Evolutionary conservation across 2,329 filamentous ascomycete species (phyloP).

Genomic region (Sclerotinia borealis): DNA sequence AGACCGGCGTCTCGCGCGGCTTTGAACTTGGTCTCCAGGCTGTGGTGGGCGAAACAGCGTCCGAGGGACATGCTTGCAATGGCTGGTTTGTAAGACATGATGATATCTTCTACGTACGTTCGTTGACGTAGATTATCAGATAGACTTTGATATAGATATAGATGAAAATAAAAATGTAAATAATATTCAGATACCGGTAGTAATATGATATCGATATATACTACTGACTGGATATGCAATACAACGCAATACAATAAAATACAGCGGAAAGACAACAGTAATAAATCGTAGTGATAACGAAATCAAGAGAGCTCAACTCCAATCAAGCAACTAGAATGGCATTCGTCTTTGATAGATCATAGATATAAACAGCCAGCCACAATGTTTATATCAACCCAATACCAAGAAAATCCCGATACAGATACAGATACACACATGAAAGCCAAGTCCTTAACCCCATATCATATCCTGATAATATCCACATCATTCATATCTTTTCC

Average conservation of each 20-base stretch:
- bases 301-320: not conserved
- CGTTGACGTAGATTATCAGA: not conserved
- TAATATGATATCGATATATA: not conserved
- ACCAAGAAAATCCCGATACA: not conserved
- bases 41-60: conserved; percentile 39
- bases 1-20: conserved; percentile 61
- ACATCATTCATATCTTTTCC: not conserved
- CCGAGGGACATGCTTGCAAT: conserved; percentile 77
- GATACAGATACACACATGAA: not conserved
- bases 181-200: not conserved
- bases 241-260: not conserved
- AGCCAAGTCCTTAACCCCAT: not conserved
- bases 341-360: not conserved
- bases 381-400: not conserved
- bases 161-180: not conserved
- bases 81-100: conserved; percentile 53
- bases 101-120: not conserved
- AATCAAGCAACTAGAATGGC: not conserved
- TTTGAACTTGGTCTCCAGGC: conserved; percentile 60
- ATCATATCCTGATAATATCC: not conserved
- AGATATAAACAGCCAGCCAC: not conserved
- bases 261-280: not conserved
- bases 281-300: not conserved
- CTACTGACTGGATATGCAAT: not conserved
- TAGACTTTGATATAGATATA: not conserved